These are phyloP conservation scores for Juglanconis sp. DNA, from an alignment of 2,329 filamentous ascomycete genomes.

Conservation along the genomic window DNA sequence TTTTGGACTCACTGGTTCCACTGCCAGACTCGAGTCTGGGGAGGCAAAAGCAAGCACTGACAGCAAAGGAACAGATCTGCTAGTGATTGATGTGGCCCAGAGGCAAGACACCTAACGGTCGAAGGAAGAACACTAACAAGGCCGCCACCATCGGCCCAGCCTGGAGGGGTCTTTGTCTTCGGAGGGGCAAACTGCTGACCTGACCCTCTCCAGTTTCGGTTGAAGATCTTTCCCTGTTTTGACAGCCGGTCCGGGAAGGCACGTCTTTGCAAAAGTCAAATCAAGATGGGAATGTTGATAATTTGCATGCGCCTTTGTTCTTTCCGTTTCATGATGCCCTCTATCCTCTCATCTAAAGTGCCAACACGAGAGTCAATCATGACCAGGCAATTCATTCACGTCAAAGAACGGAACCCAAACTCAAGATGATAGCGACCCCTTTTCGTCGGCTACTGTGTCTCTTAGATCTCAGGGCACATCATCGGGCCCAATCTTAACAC, in stretches of 20 bases:
- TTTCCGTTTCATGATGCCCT: background rate
- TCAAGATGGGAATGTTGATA: constrained; percentile 16
- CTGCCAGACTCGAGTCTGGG: no score
- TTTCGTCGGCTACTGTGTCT: no score
- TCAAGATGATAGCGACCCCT: no score
- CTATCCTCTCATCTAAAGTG: background rate
- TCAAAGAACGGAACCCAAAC: no score
- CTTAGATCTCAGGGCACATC: no score
- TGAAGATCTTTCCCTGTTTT: background rate
- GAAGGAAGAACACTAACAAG: background rate
- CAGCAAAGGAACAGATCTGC: background rate
- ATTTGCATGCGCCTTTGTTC: constrained; percentile 7
- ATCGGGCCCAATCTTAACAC: background rate
- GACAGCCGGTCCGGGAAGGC: constrained; percentile 1
- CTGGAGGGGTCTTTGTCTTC: background rate
- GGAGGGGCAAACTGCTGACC: background rate
- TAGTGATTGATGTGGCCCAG: background rate
- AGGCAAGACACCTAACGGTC: background rate
- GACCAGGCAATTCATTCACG: no score
- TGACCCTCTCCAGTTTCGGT: background rate
- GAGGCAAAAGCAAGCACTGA: no score
- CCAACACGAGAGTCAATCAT: no score
- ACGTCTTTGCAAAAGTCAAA: constrained; percentile 2
- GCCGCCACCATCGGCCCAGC: background rate
- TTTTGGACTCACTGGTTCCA: no score